A percentile compares a stretch with the other conserved stretches of the same genome.
phyloP scores from a whole-genome alignment of 306 rosid species.

The Vicia villosa region DNA sequence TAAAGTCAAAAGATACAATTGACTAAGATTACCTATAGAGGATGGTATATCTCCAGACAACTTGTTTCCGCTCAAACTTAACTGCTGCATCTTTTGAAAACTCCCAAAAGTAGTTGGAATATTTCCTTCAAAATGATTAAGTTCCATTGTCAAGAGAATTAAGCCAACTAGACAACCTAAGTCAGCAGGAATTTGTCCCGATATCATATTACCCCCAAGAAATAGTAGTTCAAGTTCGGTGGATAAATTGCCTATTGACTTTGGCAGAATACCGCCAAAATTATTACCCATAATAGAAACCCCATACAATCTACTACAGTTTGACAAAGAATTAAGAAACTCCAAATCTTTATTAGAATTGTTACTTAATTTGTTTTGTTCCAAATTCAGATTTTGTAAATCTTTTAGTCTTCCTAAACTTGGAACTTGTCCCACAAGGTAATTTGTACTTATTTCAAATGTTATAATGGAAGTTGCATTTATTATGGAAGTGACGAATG shows the following conservation, averaged over 20 bases:
- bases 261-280: not conserved
- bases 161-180: not conserved
- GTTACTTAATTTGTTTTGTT: not conserved
- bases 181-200: not conserved
- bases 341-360: not conserved
- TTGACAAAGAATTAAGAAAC: not conserved
- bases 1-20: no score
- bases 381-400: accelerated
- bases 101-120: no score
- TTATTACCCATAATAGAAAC: not conserved
- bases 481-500: not conserved
- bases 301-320: not conserved
- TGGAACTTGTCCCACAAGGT: not conserved
- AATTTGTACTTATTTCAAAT: not conserved
- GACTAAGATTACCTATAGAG: no score
- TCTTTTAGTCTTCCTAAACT: not conserved
- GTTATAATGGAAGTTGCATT: not conserved
- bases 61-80: no score
- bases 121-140: not conserved
- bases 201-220: not conserved
- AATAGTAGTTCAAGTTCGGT: not conserved
- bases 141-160: not conserved
- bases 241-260: not conserved
- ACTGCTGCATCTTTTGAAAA: no score
- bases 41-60: no score